A percentile compares a stretch with the other conserved stretches of the same genome.
phyloP scores from a whole-genome alignment of 2,329 filamentous ascomycete genomes.

The Thelonectria discophora region DNA sequence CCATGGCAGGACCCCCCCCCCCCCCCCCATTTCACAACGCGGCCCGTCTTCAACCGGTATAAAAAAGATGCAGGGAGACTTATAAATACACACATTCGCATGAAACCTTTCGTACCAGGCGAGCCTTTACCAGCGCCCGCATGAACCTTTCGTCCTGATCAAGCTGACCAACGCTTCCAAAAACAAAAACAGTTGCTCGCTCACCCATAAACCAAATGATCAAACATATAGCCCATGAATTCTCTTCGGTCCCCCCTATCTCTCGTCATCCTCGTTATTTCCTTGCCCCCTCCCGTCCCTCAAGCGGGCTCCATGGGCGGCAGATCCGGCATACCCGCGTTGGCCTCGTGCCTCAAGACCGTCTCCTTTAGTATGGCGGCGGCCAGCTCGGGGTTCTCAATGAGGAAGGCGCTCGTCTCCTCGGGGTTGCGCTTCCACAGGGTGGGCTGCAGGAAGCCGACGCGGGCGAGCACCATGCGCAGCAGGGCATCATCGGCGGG shows the following conservation, averaged over 20 bases:
- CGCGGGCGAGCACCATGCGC: constrained; percentile 58
- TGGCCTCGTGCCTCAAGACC: constrained; percentile 53
- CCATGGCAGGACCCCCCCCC: neutral
- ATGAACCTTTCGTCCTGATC: neutral
- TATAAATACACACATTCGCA: no score
- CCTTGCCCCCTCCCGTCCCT: neutral
- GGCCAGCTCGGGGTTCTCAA: constrained; percentile 56
- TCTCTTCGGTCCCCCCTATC: constrained; percentile 13
- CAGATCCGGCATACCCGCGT: constrained; percentile 46
- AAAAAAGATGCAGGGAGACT: no score
- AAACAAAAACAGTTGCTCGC: neutral
- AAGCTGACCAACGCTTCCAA: neutral
- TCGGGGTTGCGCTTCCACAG: constrained; percentile 54
- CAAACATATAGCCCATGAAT: neutral
- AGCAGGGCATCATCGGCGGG: constrained; percentile 54
- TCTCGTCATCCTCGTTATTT: neutral
- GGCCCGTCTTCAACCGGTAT: no score
- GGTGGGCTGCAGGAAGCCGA: constrained; percentile 57
- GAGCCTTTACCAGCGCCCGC: no score
- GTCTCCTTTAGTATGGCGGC: constrained; percentile 59
- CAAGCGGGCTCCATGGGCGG: constrained; percentile 55
- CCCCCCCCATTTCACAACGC: neutral
- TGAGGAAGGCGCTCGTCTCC: constrained; percentile 54
- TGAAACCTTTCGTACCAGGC: no score
- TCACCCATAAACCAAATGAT: neutral